Conservation (phyloP, 2,329 filamentous ascomycete species). For the Xylaria sp. region DNA sequence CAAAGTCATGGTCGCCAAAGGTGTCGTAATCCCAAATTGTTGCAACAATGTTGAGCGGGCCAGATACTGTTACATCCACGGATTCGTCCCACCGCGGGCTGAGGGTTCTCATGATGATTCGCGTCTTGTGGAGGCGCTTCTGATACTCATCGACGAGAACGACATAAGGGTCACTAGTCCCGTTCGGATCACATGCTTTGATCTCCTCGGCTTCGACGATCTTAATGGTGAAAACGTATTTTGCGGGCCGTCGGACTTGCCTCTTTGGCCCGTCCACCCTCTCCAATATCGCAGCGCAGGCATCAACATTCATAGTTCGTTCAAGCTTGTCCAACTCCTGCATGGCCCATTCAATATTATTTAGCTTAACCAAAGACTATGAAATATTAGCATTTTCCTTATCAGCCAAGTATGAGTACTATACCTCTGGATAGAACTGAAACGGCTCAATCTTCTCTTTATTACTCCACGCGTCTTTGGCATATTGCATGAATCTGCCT, state of each 20-base stretch:
- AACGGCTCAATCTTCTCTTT: conserved; percentile 97
- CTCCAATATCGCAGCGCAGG: conserved; percentile 83
- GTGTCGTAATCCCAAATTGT: conserved; percentile 99
- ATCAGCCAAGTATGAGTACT: conserved; percentile 41
- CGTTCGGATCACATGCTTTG: conserved; percentile 96
- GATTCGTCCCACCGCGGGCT: conserved; percentile 98
- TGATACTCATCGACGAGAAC: conserved; percentile 98
- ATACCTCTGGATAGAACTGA: conserved; percentile 92
- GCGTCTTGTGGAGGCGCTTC: conserved; percentile 93
- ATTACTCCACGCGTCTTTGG: conserved; percentile 90
- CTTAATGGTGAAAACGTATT: conserved; percentile 98
- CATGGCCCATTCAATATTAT: conserved; percentile 96
- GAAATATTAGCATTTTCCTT: conserved; percentile 46
- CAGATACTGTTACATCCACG: conserved; percentile 92
- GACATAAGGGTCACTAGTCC: conserved; percentile 94
- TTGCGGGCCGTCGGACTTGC: conserved; percentile 74
- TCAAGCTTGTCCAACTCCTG: conserved; percentile 92
- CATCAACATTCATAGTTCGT: conserved; percentile 89
- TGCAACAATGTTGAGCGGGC: conserved; percentile 91
- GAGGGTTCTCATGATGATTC: conserved; percentile 88
- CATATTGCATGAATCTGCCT: conserved; percentile 92
- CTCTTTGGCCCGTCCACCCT: conserved; percentile 77
- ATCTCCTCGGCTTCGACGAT: conserved; percentile 97
- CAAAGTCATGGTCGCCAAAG: conserved; percentile 96
- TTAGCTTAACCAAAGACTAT: conserved; percentile 95